These are phyloP conservation scores for Fusarium nodosum DNA, from an alignment of 2,329 filamentous ascomycete species.

Conservation along the genomic window DNA sequence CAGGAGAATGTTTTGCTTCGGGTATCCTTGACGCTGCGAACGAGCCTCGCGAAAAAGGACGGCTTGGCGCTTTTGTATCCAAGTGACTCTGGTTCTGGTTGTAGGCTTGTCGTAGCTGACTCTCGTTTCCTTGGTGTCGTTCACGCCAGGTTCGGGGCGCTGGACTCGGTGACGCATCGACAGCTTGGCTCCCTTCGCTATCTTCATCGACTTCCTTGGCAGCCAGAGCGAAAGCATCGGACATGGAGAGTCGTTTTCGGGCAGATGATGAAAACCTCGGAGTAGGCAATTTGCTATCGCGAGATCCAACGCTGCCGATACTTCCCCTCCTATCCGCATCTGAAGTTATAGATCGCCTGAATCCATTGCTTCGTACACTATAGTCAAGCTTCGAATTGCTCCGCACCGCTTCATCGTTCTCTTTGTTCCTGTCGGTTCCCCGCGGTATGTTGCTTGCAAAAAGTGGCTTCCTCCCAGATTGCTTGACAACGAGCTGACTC, in stretches of 20 bases:
- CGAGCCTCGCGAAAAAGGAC: conserved; percentile 44
- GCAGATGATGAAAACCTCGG: conserved; percentile 51
- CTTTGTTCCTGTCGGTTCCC: conserved; percentile 44
- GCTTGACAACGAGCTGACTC: conserved; percentile 55
- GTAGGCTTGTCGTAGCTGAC: conserved; percentile 49
- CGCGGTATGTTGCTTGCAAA: conserved; percentile 51
- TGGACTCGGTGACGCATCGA: conserved; percentile 65
- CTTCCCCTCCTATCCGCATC: conserved; percentile 45
- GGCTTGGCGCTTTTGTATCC: conserved; percentile 49
- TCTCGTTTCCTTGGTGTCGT: conserved; percentile 52
- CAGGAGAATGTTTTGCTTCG: conserved; percentile 37
- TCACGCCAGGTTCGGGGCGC: conserved; percentile 62
- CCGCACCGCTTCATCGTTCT: conserved; percentile 36
- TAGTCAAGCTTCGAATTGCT: conserved; percentile 29
- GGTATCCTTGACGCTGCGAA: conserved; percentile 42
- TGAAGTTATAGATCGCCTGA: conserved; percentile 47
- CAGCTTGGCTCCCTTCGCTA: conserved; percentile 46
- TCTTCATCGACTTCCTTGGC: conserved; percentile 50
- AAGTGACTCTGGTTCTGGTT: conserved; percentile 51
- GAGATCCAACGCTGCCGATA: conserved; percentile 46
- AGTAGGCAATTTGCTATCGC: conserved; percentile 55
- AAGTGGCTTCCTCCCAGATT: conserved; percentile 58
- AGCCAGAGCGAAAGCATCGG: conserved; percentile 59
- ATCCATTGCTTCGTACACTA: conserved; percentile 31
- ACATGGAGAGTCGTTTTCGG: conserved; percentile 56